Base-by-base conservation (phyloP, 192 early-diverging fungal species). In the Rhizoclosmatium globosum region DNA sequence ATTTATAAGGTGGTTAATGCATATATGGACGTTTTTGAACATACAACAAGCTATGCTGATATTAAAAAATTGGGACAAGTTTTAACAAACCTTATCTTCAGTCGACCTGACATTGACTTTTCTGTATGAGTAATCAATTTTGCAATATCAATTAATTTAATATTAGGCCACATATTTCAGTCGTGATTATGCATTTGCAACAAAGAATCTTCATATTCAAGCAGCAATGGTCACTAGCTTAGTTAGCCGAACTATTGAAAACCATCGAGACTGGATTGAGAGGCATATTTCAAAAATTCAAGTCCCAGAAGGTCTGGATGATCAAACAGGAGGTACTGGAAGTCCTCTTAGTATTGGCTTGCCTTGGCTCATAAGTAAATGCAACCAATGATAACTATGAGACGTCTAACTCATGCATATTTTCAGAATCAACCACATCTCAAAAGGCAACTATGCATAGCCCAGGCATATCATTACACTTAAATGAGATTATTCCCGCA, bases 11-110 rank as follows among this genome's bases (percentile, higher is more conserved):
- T 79, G 23, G 68, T 86, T 21, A 88, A 88, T 56, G 53, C 48
- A 19, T 90, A 88, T 77, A 31, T 90, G 73, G 89, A 90, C 62
- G 76, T 79, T 6, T 87, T 80, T 68, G 89, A 90, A 72, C 83
- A 90, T 62, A 78, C 77, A 4, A 19, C n/a, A 3, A 76, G 76
- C 50, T 48, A 58, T 11, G 62, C 61, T 7, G 59, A 68, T 47
- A 82, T 85, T n/a, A 60, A 68, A 38, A 72, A 81, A 58, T 41
- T 85, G 6, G 70, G 73, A 1, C 89, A 90, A 72, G 73, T 86
- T 3, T 81, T 90, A 6, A 80, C 80, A 6, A 77, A 87, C 60
- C 21, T 88, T 2, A 64, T 84, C n/a, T 73, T 83, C 44, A 21
- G 56, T 3, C 66, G 82, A 38, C 89, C 89, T 4, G n/a, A 46